phyloP scores from a whole-genome alignment of 805 yeast genomes.

The Pichia scutulata region DNA sequence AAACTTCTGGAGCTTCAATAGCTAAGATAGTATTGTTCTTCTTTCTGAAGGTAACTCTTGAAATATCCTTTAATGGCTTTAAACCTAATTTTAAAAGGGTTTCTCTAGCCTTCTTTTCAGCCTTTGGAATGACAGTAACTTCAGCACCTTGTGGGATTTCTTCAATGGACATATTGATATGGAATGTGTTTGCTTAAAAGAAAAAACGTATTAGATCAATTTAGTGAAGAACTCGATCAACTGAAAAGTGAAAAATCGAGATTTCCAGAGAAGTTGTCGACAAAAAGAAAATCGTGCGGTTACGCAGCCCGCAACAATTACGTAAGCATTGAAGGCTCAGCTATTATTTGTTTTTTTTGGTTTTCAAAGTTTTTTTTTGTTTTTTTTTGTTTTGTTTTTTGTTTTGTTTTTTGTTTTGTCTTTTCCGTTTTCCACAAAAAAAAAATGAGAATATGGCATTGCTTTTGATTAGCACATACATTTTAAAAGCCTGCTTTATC shows the following conservation, averaged over 20 bases:
- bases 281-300: background rate
- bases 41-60: conserved; percentile 93
- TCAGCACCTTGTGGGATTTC: conserved; percentile 75
- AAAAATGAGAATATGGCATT: background rate
- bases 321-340: background rate
- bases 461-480: background rate
- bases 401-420: background rate
- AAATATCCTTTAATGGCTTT: conserved; percentile 84
- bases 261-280: background rate
- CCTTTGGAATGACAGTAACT: conserved; percentile 74
- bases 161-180: conserved; percentile 23
- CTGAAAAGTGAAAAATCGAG: background rate
- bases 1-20: conserved; percentile 91
- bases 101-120: conserved; percentile 95
- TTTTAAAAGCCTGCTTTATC: background rate
- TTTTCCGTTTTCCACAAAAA: no score
- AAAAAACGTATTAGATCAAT: background rate
- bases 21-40: conserved; percentile 87
- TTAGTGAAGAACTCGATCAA: background rate
- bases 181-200: background rate
- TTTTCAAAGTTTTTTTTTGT: no score
- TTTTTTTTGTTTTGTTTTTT: background rate
- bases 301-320: background rate
- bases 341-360: no score
- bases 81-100: conserved; percentile 79